Base-by-base conservation (phyloP, 1,284 basidiomycete genomes). In the Apiotrichum domesticum region DNA sequence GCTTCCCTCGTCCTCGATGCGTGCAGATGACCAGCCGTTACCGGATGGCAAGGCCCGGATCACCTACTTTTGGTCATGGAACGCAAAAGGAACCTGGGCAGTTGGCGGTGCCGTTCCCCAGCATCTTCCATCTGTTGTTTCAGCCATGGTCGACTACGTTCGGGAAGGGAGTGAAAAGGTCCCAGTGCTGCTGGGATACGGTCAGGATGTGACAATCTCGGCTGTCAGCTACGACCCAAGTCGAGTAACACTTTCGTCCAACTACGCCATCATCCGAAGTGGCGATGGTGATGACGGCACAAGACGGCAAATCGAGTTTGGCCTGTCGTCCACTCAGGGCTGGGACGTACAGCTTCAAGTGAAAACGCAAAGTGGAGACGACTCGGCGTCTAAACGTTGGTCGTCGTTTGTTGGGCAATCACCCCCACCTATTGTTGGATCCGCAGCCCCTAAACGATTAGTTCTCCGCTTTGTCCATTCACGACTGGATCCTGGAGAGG, bases 51-150 rank as follows among this genome's bases (percentile, higher is more conserved):
- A 79, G 58, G 76, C 92, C 32, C 84, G 88, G 29, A 83, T 96
- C 57, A 93, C 90, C 1, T 90, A 88, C 67, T 95, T 95, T 73
- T 97, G 91, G 90, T 89, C 93, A 66, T 95, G 97, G 78, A 88
- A 96, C 75, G 83, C 97, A n/a, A 87, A 87, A 61, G 85, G 90
- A 0, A 77, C 90, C 11, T 95, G 90, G 90, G 87, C 84, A 44
- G 83, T 91, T 51, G 84, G 84, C 7, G 83, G 80, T 76, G 59
- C 73, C 21, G 72, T 80, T 21, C 75, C 77, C 4, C 86, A 88
- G 64, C 89, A 93, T 63, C 80, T 96, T 1, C 86, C 87, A 13
- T 85, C 87, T 2, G 87, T 95, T 81, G 81, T 89, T 35, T 77
- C 90, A 3, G 87, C 87, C 14, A 79, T 97, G 48, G 81, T 88